A percentile compares a stretch with the other conserved stretches of the same genome.
Evolutionary conservation across 768 basidiomycete species (phyloP).

Genomic region (Saitozyma sp.): DNA sequence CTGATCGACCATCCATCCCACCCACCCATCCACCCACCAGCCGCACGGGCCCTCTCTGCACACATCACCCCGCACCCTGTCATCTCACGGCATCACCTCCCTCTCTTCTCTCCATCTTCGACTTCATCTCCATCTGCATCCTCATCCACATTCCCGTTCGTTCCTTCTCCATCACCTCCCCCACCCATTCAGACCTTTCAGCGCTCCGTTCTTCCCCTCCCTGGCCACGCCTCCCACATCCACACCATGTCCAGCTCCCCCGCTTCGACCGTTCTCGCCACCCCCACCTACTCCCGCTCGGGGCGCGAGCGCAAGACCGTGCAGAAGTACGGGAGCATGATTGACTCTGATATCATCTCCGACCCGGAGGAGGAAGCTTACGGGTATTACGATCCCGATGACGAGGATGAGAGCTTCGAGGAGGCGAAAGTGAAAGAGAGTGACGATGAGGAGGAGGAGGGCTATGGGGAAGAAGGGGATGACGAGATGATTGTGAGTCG

Average conservation of each 20-base stretch:
- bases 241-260: constrained; percentile 16
- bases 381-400: neutral
- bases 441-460: constrained; percentile 16
- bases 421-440: constrained; percentile 9
- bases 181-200: too few relatives aligned
- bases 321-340: constrained; percentile 12
- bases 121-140: too few relatives aligned
- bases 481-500: constrained; percentile 5
- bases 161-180: too few relatives aligned
- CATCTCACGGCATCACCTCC: too few relatives aligned
- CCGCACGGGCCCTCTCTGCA: too few relatives aligned
- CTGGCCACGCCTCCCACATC: too few relatives aligned
- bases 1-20: too few relatives aligned
- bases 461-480: constrained; percentile 12
- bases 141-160: too few relatives aligned
- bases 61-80: too few relatives aligned
- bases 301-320: constrained; percentile 13
- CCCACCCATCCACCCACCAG: too few relatives aligned
- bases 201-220: too few relatives aligned
- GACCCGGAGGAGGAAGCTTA: constrained; percentile 5
- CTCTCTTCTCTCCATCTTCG: too few relatives aligned
- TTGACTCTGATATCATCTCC: constrained; percentile 12
- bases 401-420: neutral
- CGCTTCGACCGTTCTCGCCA: constrained; percentile 11
- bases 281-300: constrained; percentile 10